A percentile compares a stretch with the other conserved stretches of the same genome.
These are phyloP conservation scores for Backusella sp. DNA, from an alignment of 192 early-diverging fungal genomes.

Conservation along the genomic window DNA sequence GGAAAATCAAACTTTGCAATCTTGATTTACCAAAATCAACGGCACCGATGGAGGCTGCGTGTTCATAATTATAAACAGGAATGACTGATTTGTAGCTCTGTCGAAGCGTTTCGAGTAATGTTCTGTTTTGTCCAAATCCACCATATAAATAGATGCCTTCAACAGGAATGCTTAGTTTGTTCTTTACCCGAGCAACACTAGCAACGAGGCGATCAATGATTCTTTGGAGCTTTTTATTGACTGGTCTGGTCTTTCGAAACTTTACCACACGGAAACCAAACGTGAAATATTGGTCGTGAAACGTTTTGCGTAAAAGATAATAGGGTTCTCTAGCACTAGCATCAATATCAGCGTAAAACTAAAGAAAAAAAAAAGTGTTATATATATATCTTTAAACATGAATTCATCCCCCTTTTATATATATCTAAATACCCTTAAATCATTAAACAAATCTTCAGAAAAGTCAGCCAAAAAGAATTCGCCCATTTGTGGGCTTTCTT, in stretches of 20 bases:
- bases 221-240: neutral
- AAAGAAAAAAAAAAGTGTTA: neutral
- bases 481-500: neutral
- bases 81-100: neutral
- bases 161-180: neutral
- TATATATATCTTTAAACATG: neutral
- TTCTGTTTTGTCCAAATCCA: conserved; percentile 1
- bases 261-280: neutral
- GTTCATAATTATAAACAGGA: neutral
- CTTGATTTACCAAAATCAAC: neutral
- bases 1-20: neutral
- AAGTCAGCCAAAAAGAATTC: neutral
- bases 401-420: neutral
- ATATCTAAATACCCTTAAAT: neutral
- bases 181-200: neutral
- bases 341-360: neutral
- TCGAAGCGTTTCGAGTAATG: neutral
- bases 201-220: neutral
- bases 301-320: neutral
- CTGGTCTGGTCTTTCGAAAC: neutral
- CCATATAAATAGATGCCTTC: neutral
- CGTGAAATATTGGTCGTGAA: neutral
- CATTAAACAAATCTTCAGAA: neutral
- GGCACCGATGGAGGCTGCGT: neutral
- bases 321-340: neutral